Evolutionary conservation across 768 basidiomycete genomes (phyloP), one percentile per base, ranked within the genome.

Genomic region (Udeniomyces megalosporus): DNA sequence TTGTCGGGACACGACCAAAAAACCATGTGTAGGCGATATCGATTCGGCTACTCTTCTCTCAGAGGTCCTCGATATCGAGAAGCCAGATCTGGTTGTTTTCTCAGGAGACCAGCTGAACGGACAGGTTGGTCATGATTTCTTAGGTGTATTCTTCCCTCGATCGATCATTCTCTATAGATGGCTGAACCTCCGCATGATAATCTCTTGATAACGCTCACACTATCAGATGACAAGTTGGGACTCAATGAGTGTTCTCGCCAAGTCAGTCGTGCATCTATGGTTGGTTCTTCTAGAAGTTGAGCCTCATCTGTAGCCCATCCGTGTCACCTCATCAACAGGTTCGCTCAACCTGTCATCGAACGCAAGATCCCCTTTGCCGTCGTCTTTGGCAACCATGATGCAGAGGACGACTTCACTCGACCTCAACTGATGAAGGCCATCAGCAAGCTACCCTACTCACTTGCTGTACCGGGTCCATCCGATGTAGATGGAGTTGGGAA

Each of bases 311-410:
- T n/a, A 12, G n/a, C 35, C 42, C 14, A 60, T 11, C 31, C 20
- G 5, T 17, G 4, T 26, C 0, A 38, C 28, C 6, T 26, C 20
- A 26, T 50, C 0, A 6, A 12, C 46, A 61, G 60, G 26, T 92
- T 92, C 69, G 82, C 88, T 0, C 77, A 76, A 32, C 81, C 82
- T 0, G 87, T 86, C 5, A 84, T 84, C 15, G 81, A 83, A 14
- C 80, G 83, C 51, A 74, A 78, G 24, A 63, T 63, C 42, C 86
- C 92, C 0, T 99, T 92, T 92, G 82, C 88, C 3, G 85, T 83
- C 0, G 80, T 96, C 2, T 92, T 96, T 72, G 93, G 93, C 1
- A 96, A 99, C 70, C 93, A 99, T 72, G 93, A 96, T 67, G 69
- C 70, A 88, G 32, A 65, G 17, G 58, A 65, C 58, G 63, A 42